Evolutionary conservation across 257 asterid species (phyloP).

Genomic region (Solanum piurae): DNA sequence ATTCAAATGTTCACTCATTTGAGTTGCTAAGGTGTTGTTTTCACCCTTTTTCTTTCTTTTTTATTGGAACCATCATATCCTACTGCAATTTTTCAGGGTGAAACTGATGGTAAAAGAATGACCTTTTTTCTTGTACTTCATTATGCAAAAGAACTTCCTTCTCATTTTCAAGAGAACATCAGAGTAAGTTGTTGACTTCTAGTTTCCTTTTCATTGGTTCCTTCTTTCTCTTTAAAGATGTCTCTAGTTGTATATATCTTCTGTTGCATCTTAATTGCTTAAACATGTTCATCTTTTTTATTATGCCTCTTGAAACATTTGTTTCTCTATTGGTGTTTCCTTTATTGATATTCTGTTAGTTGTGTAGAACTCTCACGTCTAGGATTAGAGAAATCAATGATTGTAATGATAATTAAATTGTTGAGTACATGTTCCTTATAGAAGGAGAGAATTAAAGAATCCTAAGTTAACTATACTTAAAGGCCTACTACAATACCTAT

Average conservation of each 20-base stretch:
- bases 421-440: too few species aligned
- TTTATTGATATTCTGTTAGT: not conserved
- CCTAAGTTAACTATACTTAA: too few species aligned
- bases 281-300: not conserved
- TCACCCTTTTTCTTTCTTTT: not conserved
- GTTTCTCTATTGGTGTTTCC: not conserved
- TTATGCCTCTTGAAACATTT: not conserved
- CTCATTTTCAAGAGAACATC: conserved; percentile 36
- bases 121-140: conserved; percentile 25
- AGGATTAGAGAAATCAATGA: too few species aligned
- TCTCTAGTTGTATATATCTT: not conserved
- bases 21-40: not conserved
- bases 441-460: too few species aligned
- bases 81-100: conserved; percentile 26
- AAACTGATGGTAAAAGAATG: conserved; percentile 40
- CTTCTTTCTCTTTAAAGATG: not conserved
- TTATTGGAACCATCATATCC: conserved; percentile 31
- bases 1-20: not conserved
- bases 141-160: too few species aligned
- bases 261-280: not conserved
- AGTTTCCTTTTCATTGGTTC: not conserved
- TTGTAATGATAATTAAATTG: too few species aligned
- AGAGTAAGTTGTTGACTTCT: conserved; percentile 14
- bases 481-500: too few species aligned
- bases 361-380: too few species aligned